Base-by-base conservation (phyloP, 352 stramenopile genomes). In the Hyaloperonospora arabidopsidis region DNA sequence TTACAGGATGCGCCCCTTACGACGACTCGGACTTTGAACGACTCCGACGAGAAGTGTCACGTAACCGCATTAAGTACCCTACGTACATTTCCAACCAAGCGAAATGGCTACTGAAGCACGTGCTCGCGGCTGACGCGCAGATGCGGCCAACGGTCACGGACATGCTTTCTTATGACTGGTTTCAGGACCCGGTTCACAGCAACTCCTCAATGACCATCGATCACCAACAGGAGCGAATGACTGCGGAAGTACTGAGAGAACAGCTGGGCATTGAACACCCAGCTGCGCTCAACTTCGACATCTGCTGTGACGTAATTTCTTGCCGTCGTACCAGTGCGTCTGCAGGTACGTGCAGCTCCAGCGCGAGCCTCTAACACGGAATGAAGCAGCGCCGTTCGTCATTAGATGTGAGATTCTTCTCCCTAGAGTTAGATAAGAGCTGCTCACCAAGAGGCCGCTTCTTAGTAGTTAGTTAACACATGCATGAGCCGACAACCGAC, bases 1-100 rank as follows among this genome's bases (percentile, higher is more conserved):
- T 89, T 22, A 92, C 79, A 43, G 82, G 82, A 55, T 92, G 82
- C 34, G 76, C 82, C 25, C 82, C 79, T 40, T 92, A 87, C 29
- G 77, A 92, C 56, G 82, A 89, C 68, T 87, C 77, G 44, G 74
- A 74, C 38, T 89, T 89, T 52, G 48, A 78, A 13, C 55, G 62
- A 17, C 59, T 92, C 45, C 78, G 79, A 18, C 59, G 74, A 38
- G 79, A 89, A 54, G 72, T 92, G 17, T 80, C 74, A 52, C 74
- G 73, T 34, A 89, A 87, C 36, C 52, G 56, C 43, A 86, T 92
- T 54, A 70, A 69, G 48, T 92, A 85, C 61, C 79, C 79, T 14
- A 52, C 48, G 13, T 72, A 81, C 57, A 61, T 89, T 48, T 89
- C 77, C 2, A 67, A 79, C 48, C 57, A 82, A 36, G 70, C 74